A percentile compares a stretch with the other conserved stretches of the same genome.
These are phyloP conservation scores for Arabidopsis lyrata DNA, from an alignment of 441 rosid species.

Conservation along the genomic window DNA sequence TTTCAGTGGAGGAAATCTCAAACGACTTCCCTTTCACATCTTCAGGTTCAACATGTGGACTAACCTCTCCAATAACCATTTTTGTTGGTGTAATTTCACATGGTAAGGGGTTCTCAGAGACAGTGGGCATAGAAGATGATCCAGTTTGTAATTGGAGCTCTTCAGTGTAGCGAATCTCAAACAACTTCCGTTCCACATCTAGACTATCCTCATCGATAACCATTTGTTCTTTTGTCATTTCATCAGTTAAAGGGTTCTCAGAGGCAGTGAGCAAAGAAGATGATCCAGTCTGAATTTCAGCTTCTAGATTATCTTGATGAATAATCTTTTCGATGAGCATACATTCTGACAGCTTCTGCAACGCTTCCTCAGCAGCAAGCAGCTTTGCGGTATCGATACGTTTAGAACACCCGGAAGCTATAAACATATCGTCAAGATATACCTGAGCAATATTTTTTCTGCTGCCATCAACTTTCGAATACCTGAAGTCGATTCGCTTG, in stretches of 20 bases:
- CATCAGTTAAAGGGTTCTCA: neutral
- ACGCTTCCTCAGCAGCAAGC: constrained; percentile 54
- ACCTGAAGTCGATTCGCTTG: constrained; percentile 52
- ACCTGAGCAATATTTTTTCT: constrained; percentile 48
- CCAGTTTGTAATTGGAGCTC: neutral
- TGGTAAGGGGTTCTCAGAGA: neutral
- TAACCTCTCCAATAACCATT: neutral
- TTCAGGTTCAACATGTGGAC: neutral
- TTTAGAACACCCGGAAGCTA: constrained; percentile 53
- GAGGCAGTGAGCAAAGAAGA: neutral
- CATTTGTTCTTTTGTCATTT: neutral
- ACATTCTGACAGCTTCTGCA: constrained; percentile 47
- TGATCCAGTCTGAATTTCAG: neutral
- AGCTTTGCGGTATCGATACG: constrained; percentile 57
- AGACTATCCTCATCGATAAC: neutral
- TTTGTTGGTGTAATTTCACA: neutral
- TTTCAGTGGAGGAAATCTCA: neutral
- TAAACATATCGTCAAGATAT: constrained; percentile 50
- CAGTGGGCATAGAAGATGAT: neutral
- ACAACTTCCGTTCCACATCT: neutral
- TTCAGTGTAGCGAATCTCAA: neutral
- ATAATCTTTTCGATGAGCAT: constrained; percentile 27
- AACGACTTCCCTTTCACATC: neutral
- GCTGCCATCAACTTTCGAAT: constrained; percentile 31
- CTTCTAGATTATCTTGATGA: constrained; percentile 12